Percentiles rank a stretch among this genome's conserved stretches.
Evolutionary conservation across 2,329 filamentous ascomycete genomes (phyloP).

Genomic region (Trichoderma afroharzianum): DNA sequence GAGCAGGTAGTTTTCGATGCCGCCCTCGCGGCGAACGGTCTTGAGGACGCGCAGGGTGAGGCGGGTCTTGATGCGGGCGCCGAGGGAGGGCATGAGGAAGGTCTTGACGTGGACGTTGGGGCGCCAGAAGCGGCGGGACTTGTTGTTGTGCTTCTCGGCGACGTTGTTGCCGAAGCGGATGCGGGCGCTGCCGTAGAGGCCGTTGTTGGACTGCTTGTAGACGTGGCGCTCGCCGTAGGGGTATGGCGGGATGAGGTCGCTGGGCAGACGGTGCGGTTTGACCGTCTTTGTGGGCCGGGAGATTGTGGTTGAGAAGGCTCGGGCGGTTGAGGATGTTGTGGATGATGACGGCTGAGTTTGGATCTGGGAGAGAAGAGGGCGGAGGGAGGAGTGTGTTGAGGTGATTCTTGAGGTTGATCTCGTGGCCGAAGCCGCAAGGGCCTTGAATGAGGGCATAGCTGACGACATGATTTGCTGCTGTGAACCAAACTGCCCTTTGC

Average conservation of each 20-base stretch:
- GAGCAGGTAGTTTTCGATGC: slow-evolving; percentile 86
- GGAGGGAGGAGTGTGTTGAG: slow-evolving; percentile 8
- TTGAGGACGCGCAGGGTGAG: slow-evolving; percentile 67
- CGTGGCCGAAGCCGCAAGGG: background rate
- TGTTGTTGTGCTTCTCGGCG: slow-evolving; percentile 64
- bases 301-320: slow-evolving; percentile 38
- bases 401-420: slow-evolving; percentile 16
- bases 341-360: background rate
- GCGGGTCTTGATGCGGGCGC: slow-evolving; percentile 61
- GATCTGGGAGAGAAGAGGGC: background rate
- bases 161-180: slow-evolving; percentile 80
- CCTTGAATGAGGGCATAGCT: slow-evolving; percentile 10
- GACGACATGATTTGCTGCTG: background rate
- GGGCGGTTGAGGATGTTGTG: slow-evolving; percentile 5
- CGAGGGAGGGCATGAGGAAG: slow-evolving; percentile 62
- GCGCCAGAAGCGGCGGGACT: slow-evolving; percentile 69
- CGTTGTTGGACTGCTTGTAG: slow-evolving; percentile 78
- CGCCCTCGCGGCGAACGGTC: slow-evolving; percentile 79
- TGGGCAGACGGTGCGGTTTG: slow-evolving; percentile 42
- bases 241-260: slow-evolving; percentile 59
- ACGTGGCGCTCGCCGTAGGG: slow-evolving; percentile 66
- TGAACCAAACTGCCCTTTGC: background rate
- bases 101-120: slow-evolving; percentile 70
- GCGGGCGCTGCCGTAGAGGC: slow-evolving; percentile 66
- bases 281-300: slow-evolving; percentile 39